A percentile compares a stretch with the other conserved stretches of the same genome.
Evolutionary conservation across 1,284 basidiomycete species (phyloP).

Genomic region (Ustilago tritici): DNA sequence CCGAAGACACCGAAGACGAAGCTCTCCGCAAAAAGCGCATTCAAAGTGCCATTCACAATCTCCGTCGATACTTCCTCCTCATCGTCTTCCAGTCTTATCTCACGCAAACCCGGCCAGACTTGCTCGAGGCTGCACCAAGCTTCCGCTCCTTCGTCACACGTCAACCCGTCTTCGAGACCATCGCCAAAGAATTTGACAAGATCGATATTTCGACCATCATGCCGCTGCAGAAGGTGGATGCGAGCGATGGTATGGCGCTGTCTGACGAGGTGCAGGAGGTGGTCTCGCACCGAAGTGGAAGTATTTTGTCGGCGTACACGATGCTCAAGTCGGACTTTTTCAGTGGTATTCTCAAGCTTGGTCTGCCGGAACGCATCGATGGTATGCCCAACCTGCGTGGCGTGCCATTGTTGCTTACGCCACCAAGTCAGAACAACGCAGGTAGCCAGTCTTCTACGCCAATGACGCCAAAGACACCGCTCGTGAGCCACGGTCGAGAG

Average conservation of each 20-base stretch:
- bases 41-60: constrained; percentile 53
- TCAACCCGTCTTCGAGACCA: constrained; percentile 86
- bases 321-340: constrained; percentile 99
- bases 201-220: constrained; percentile 84
- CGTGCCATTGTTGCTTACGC: constrained; percentile 56
- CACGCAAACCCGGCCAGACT: constrained; percentile 83
- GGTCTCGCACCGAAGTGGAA: constrained; percentile 86
- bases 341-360: constrained; percentile 68
- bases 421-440: constrained; percentile 17
- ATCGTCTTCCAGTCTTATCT: constrained; percentile 95
- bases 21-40: constrained; percentile 77
- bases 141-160: constrained; percentile 64
- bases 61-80: constrained; percentile 81
- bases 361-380: constrained; percentile 62
- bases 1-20: constrained; percentile 83
- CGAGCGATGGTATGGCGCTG: constrained; percentile 79
- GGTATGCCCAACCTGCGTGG: constrained; percentile 68
- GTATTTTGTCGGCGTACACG: constrained; percentile 88
- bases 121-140: constrained; percentile 50
- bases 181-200: constrained; percentile 88
- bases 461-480: constrained; percentile 37
- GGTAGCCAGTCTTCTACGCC: constrained; percentile 31
- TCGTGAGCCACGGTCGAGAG: constrained; percentile 47
- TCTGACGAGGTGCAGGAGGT: constrained; percentile 69
- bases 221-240: constrained; percentile 77